Evolutionary conservation across 495 filamentous ascomycete species (phyloP).

Genomic region (Rostrohypoxylon terebratum): DNA sequence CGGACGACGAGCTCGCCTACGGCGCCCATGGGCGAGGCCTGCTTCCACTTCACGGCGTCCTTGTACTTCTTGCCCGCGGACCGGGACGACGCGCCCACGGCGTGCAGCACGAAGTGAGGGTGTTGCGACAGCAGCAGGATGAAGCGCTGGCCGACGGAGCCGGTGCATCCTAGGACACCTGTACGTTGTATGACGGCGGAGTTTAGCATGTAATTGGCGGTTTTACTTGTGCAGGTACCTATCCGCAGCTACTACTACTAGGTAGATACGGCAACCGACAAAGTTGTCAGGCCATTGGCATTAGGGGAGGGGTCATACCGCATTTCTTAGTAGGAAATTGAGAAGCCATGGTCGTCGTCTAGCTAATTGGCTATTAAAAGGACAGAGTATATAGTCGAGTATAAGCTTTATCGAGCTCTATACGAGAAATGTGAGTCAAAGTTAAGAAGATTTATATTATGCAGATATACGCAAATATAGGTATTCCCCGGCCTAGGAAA

Average conservation of each 20-base stretch:
- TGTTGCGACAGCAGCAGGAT: conserved; percentile 84
- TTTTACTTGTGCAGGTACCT: neutral
- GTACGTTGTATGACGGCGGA: neutral
- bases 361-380: conserved; percentile 46
- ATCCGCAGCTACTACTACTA: neutral
- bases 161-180: conserved; percentile 79
- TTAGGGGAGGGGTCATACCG: conserved; percentile 52
- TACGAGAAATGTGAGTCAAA: conserved; percentile 24
- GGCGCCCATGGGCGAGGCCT: conserved; percentile 76
- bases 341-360: conserved; percentile 51
- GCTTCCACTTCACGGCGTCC: conserved; percentile 88
- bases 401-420: conserved; percentile 18
- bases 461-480: conserved; percentile 1
- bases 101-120: conserved; percentile 78
- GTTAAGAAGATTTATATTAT: conserved; percentile 23
- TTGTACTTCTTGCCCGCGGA: conserved; percentile 86
- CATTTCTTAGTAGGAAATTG: conserved; percentile 65
- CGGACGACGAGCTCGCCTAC: conserved; percentile 77
- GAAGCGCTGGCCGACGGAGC: conserved; percentile 88
- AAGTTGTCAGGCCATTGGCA: neutral
- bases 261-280: neutral
- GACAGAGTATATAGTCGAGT: neutral
- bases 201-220: neutral
- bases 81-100: conserved; percentile 81
- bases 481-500: neutral